Conservation (phyloP, 495 filamentous ascomycete species). For the Oidiodendron maius region DNA sequence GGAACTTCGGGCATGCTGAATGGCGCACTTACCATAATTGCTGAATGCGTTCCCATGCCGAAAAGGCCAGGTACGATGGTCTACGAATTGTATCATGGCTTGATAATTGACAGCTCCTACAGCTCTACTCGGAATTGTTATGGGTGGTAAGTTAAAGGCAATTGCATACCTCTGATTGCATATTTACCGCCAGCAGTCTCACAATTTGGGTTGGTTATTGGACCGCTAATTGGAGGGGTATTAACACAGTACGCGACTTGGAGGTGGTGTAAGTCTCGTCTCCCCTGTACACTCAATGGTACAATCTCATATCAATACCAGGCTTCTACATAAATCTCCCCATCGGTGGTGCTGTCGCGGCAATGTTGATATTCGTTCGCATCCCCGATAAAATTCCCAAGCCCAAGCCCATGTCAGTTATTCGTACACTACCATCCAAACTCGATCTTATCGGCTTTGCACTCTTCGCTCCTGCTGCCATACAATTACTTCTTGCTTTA, state of each 20-base stretch:
- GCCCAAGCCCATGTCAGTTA: not conserved
- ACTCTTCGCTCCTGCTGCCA: constrained; percentile 26
- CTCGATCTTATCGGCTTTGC: constrained; percentile 45
- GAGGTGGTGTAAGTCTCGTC: constrained; percentile 31
- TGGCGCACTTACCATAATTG: constrained; percentile 47
- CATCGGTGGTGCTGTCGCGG: constrained; percentile 42
- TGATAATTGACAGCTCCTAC: constrained; percentile 13
- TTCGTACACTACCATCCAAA: not conserved
- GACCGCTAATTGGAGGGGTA: constrained; percentile 55
- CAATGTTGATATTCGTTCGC: constrained; percentile 37
- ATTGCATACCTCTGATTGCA: not conserved
- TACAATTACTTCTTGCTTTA: constrained; percentile 36
- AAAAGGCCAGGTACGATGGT: constrained; percentile 9
- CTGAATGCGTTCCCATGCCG: constrained; percentile 25
- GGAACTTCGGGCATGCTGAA: constrained; percentile 44
- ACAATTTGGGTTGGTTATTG: constrained; percentile 37
- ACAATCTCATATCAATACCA: not conserved
- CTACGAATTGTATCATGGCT: not conserved
- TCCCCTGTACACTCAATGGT: not conserved
- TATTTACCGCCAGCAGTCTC: constrained; percentile 23
- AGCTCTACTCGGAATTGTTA: not conserved
- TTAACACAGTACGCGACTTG: constrained; percentile 52
- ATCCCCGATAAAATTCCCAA: constrained; percentile 30
- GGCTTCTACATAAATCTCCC: constrained; percentile 62
- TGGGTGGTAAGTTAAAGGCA: not conserved